Evolutionary conservation across 257 asterid genomes (phyloP).

Genomic region (Capsicum baccatum): DNA sequence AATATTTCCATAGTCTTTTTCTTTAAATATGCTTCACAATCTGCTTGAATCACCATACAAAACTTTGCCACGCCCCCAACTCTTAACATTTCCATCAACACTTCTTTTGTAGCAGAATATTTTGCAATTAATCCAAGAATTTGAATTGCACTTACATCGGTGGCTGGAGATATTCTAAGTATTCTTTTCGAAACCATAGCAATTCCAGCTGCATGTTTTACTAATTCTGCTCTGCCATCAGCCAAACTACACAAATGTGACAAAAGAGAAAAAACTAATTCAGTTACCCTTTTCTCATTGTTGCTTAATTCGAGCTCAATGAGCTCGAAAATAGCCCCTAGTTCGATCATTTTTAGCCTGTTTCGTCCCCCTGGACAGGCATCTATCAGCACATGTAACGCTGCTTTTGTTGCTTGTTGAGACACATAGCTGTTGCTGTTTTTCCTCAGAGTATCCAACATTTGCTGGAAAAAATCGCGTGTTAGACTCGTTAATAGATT

Average conservation of each 20-base stretch:
- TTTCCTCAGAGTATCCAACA: constrained; percentile 37
- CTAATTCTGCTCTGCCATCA: constrained; percentile 78
- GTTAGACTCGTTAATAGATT: constrained; percentile 42
- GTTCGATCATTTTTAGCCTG: constrained; percentile 55
- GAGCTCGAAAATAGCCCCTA: constrained; percentile 56
- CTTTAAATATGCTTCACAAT: constrained; percentile 64
- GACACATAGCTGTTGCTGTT: constrained; percentile 31
- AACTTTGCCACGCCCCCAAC: constrained; percentile 86
- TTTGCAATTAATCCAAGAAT: constrained; percentile 58
- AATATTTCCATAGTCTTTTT: constrained; percentile 73
- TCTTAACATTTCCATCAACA: constrained; percentile 77
- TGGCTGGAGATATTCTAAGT: constrained; percentile 63
- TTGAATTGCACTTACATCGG: constrained; percentile 63
- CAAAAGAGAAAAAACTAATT: constrained; percentile 56
- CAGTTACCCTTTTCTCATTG: constrained; percentile 50
- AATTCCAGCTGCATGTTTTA: constrained; percentile 68
- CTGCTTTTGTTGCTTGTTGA: constrained; percentile 44
- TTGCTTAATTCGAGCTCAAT: constrained; percentile 59
- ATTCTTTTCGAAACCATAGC: constrained; percentile 68
- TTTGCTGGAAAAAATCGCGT: constrained; percentile 39
- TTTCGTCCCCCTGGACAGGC: constrained; percentile 54
- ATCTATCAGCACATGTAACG: constrained; percentile 54
- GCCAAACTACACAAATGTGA: constrained; percentile 74
- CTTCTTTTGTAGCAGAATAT: constrained; percentile 64
- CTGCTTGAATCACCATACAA: constrained; percentile 87